These are phyloP conservation scores for Exophiala alcalophila DNA, from an alignment of 2,329 filamentous ascomycete genomes.

Conservation along the genomic window DNA sequence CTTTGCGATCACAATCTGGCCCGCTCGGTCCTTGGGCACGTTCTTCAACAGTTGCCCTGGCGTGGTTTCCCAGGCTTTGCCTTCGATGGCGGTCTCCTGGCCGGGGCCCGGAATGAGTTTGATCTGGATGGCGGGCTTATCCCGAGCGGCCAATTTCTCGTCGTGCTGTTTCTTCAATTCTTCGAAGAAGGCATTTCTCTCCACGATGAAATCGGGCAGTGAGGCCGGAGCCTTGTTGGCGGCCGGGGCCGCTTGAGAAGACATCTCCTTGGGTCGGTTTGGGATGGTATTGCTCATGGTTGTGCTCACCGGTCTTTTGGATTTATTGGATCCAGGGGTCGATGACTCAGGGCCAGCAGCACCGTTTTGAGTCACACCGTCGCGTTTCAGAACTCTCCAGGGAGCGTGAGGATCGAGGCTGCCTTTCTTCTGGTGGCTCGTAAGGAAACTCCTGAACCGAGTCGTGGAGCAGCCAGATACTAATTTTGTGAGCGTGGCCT, in stretches of 20 bases:
- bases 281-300: conserved; percentile 33
- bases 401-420: conserved; percentile 30
- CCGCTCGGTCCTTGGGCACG: conserved; percentile 80
- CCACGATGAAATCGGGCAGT: conserved; percentile 73
- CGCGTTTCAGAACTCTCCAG: conserved; percentile 28
- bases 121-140: conserved; percentile 49
- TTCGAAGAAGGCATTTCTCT: conserved; percentile 84
- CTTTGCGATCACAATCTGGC: conserved; percentile 77
- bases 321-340: conserved; percentile 24
- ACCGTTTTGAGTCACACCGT: conserved; percentile 26
- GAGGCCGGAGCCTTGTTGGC: conserved; percentile 36
- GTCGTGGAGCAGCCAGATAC: conserved; percentile 19
- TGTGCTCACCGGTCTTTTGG: conserved; percentile 34
- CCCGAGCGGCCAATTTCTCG: conserved; percentile 62
- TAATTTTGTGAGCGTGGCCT: too few species aligned
- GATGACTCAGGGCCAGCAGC: conserved; percentile 27
- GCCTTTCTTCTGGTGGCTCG: conserved; percentile 30
- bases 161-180: conserved; percentile 81
- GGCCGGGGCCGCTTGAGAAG: conserved; percentile 32
- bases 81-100: conserved; percentile 46
- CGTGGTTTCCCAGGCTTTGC: conserved; percentile 87
- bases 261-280: conserved; percentile 30
- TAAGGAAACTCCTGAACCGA: conserved; percentile 14
- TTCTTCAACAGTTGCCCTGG: conserved; percentile 74
- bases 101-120: conserved; percentile 45